phyloP scores from a whole-genome alignment of 371 early-diverging fungal species.

The Nematocida sp. region DNA sequence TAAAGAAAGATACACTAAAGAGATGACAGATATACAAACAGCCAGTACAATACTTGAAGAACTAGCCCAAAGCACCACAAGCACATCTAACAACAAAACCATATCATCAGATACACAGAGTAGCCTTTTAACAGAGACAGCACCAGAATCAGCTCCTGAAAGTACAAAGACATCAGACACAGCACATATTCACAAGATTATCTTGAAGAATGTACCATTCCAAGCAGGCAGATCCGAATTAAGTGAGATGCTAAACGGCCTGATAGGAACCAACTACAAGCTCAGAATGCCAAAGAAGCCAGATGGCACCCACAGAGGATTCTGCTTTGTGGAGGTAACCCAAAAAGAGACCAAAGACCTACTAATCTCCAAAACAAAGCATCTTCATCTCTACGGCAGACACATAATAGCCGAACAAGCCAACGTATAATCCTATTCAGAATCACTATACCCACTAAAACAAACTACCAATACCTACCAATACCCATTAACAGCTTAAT shows the following conservation, averaged over 20 bases:
- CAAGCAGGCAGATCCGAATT: constrained; percentile 90
- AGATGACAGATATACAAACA: not conserved
- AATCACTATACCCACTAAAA: not conserved
- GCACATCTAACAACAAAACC: too few relatives aligned
- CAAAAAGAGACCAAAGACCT: constrained; percentile 81
- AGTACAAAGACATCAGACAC: too few relatives aligned
- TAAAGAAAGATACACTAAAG: constrained; percentile 34
- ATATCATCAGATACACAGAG: too few relatives aligned
- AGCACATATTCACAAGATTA: constrained; percentile 70
- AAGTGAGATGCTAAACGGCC: constrained; percentile 77
- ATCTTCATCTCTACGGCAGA: constrained; percentile 93
- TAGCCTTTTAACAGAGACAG: too few relatives aligned
- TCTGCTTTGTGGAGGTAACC: constrained; percentile 88
- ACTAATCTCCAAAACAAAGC: constrained; percentile 74
- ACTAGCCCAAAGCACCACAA: too few relatives aligned
- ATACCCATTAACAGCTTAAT: too few relatives aligned
- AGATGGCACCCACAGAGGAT: constrained; percentile 86
- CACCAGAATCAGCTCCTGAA: too few relatives aligned
- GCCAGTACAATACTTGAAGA: not conserved
- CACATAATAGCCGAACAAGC: constrained; percentile 78
- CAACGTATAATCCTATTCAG: constrained; percentile 23
- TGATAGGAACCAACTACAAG: constrained; percentile 70
- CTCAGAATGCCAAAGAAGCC: constrained; percentile 86
- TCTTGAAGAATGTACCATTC: constrained; percentile 93
- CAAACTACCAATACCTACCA: too few relatives aligned